A percentile compares a stretch with the other conserved stretches of the same genome.
These are phyloP conservation scores for Claviceps cyperi DNA, from an alignment of 2,329 filamentous ascomycete genomes.

Conservation along the genomic window DNA sequence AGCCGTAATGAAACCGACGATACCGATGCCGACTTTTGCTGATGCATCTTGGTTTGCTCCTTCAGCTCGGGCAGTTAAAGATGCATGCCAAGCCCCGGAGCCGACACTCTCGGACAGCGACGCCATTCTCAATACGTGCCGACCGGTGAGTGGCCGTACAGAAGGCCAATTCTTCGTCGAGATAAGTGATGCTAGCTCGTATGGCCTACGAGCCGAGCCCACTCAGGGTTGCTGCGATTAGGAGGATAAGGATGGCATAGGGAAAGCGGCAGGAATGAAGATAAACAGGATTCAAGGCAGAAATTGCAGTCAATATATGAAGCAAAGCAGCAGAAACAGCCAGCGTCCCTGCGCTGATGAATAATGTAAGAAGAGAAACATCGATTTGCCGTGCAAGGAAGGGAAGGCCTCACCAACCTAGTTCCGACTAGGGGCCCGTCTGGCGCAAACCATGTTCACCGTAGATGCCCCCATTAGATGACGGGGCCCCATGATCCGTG, in stretches of 20 bases:
- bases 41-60: conserved; percentile 15
- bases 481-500: too few species aligned
- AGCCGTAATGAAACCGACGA: conserved; percentile 45
- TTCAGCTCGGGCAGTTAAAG: conserved; percentile 1
- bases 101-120: neutral
- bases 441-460: too few species aligned
- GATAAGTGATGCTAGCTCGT: neutral
- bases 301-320: neutral
- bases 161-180: neutral
- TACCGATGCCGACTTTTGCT: conserved; percentile 28
- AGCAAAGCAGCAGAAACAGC: neutral
- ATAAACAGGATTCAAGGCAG: neutral
- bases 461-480: too few species aligned
- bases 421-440: too few species aligned
- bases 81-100: neutral
- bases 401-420: neutral
- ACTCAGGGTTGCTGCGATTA: neutral
- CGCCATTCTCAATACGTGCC: neutral
- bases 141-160: neutral
- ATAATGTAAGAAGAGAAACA: neutral
- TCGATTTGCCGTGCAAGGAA: neutral
- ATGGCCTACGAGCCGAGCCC: neutral
- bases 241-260: neutral
- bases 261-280: neutral
- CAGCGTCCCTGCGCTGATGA: neutral